A percentile compares a stretch with the other conserved stretches of the same genome.
Evolutionary conservation across 345 rosid genomes (phyloP).

Genomic region (Cardamine chenopodiifolia): DNA sequence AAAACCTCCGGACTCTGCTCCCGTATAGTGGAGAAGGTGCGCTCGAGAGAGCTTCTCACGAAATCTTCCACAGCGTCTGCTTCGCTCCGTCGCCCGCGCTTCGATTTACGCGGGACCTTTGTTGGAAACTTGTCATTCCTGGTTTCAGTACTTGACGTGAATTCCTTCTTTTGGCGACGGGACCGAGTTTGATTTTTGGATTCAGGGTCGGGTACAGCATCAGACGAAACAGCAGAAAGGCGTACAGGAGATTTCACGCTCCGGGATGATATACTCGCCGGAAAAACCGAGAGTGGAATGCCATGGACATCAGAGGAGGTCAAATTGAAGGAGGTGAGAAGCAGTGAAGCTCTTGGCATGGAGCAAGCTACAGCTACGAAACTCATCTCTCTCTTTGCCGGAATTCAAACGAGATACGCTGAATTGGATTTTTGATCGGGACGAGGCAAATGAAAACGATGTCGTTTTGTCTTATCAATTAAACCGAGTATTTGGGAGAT

Average conservation of each 20-base stretch:
- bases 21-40: conserved; percentile 66
- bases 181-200: conserved; percentile 32
- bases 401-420: conserved; percentile 2
- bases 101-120: conserved; percentile 57
- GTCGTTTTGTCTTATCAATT: background rate
- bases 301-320: background rate
- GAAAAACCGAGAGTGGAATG: background rate
- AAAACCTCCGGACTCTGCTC: conserved; percentile 57
- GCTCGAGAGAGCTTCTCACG: conserved; percentile 65
- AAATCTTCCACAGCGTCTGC: conserved; percentile 83
- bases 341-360: conserved; percentile 37
- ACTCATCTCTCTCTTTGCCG: conserved; percentile 21
- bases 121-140: conserved; percentile 43
- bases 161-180: conserved; percentile 27
- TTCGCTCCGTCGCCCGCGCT: conserved; percentile 81
- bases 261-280: conserved; percentile 10
- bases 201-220: conserved; percentile 47
- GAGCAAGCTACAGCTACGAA: conserved; percentile 17
- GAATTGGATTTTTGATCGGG: background rate
- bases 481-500: background rate
- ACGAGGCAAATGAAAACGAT: background rate
- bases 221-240: conserved; percentile 50
- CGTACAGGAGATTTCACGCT: conserved; percentile 31
- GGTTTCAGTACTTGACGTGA: conserved; percentile 23
- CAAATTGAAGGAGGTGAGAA: background rate